Base-by-base conservation (phyloP, 257 asterid species). In the Verbena officinalis region DNA sequence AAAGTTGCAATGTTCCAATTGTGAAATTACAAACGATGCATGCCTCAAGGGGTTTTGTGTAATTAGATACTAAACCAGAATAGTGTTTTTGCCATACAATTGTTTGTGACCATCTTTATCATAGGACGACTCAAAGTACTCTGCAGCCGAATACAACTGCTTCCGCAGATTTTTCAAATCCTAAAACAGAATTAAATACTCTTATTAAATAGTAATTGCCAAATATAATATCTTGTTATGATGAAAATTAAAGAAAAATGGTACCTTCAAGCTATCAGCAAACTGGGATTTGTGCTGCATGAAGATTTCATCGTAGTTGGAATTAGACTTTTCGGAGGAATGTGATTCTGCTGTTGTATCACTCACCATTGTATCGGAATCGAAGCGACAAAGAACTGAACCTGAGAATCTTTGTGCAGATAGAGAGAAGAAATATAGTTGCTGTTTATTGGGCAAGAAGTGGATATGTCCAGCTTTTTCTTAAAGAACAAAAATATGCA, bases 131-230 rank as follows among this genome's bases (percentile, higher is more conserved):
- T 89, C 92, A 34, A 89, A 86, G 66, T 77, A 76, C 49, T 89
- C 92, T 39, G 96, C 96, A 20, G 96, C 95, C 17, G 96, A 82
- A 59, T 86, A 81, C 39, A 89, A 66, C 38, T 89, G 93, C 52
- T 67, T 50, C 67, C 80, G 79, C 56, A 89, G 70, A 62, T 73
- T 77, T 72, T 72, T 85, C 81, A 83, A 82, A 55, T 83, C 97
- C 94, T 90, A 64, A 44, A 23, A 44, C 11, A 27, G 33, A 27
- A 27, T 27, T 27, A 27, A 5, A 27, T 5, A 27, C 33, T 27
- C 33, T 27, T 27, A 27, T 27, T 5, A 2, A 27, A 27, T 5
- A 27, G 33, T 27, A 5, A 27, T 27, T 5, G 4, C 33, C 33
- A 27, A 27, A 27, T 27, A 27, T 2, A 27, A 27, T 27, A 17